A percentile compares a stretch with the other conserved stretches of the same genome.
These are phyloP conservation scores for Nemania sp. DNA, from an alignment of 2,329 filamentous ascomycete species.

Conservation along the genomic window DNA sequence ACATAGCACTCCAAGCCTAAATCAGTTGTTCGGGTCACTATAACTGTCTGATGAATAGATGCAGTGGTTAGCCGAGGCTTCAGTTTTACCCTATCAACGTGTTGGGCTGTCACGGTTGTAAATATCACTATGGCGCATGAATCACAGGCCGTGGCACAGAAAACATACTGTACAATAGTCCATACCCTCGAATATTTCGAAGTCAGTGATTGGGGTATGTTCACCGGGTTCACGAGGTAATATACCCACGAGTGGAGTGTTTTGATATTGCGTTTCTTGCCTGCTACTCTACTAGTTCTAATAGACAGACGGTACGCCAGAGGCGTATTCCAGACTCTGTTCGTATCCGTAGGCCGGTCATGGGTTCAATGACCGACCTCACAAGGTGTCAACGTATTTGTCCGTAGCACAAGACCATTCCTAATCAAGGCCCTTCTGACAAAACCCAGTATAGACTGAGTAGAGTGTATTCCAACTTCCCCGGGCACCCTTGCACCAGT, in stretches of 20 bases:
- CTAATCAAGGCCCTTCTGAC: conserved; percentile 17
- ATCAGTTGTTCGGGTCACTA: conserved; percentile 17
- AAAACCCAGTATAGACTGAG: conserved; percentile 22
- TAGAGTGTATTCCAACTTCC: conserved; percentile 25
- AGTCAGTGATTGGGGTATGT: background rate
- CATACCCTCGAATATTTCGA: background rate
- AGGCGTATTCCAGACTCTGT: conserved; percentile 40
- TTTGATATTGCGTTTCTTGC: conserved; percentile 31
- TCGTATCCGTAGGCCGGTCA: conserved; percentile 16
- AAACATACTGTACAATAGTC: conserved; percentile 11
- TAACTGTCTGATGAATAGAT: conserved; percentile 10
- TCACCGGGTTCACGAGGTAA: conserved; percentile 8
- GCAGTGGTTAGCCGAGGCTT: conserved; percentile 11
- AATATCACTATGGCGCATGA: conserved; percentile 11
- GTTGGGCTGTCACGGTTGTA: conserved; percentile 19
- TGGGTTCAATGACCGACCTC: conserved; percentile 16
- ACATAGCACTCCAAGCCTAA: background rate
- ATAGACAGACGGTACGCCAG: conserved; percentile 22
- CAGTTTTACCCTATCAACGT: conserved; percentile 27
- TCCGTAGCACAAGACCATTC: conserved; percentile 25
- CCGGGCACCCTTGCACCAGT: conserved; percentile 1
- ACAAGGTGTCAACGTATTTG: conserved; percentile 28
- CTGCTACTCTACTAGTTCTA: conserved; percentile 26
- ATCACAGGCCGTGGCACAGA: background rate
- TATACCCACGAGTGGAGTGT: conserved; percentile 14